phyloP scores from a whole-genome alignment of 352 stramenopile genomes.

The Phytopythium kandeliae region DNA sequence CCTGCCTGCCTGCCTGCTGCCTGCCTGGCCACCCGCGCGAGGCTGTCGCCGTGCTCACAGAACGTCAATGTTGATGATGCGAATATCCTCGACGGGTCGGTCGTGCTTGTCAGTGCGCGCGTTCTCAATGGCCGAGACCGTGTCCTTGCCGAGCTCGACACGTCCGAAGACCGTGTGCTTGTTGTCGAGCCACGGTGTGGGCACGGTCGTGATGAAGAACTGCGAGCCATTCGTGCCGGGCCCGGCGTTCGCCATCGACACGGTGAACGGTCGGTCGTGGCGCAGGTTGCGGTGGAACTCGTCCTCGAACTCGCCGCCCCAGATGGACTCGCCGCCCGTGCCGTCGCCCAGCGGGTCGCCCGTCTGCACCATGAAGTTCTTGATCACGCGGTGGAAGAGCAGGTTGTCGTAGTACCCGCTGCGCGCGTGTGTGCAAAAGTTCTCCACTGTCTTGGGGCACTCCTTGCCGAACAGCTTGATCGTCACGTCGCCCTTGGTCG shows the following conservation, averaged over 20 bases:
- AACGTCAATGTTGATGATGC: conserved; percentile 88
- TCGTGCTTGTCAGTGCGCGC: conserved; percentile 83
- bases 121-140: conserved; percentile 94
- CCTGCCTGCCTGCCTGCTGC: not conserved
- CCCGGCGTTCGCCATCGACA: conserved; percentile 97
- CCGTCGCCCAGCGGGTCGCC: conserved; percentile 96
- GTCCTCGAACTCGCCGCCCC: conserved; percentile 99
- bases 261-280: conserved; percentile 97
- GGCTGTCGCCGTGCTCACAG: conserved; percentile 34
- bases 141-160: conserved; percentile 94
- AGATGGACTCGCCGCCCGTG: conserved; percentile 98
- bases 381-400: conserved; percentile 99
- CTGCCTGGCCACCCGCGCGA: too few relatives aligned
- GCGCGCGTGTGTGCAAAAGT: conserved; percentile 96
- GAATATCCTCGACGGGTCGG: conserved; percentile 75
- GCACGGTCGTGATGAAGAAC: conserved; percentile 99
- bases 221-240: conserved; percentile 83
- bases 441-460: conserved; percentile 95
- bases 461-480: conserved; percentile 96
- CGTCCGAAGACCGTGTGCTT: conserved; percentile 94
- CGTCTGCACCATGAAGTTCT: conserved; percentile 98
- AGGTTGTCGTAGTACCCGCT: conserved; percentile 99
- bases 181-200: conserved; percentile 97
- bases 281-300: conserved; percentile 94
- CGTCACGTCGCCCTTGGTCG: conserved; percentile 98